A percentile compares a stretch with the other conserved stretches of the same genome.
These are phyloP conservation scores for Hsuehochloa calcarea DNA, from an alignment of 176 grass and related monocot genomes.

Conservation along the genomic window DNA sequence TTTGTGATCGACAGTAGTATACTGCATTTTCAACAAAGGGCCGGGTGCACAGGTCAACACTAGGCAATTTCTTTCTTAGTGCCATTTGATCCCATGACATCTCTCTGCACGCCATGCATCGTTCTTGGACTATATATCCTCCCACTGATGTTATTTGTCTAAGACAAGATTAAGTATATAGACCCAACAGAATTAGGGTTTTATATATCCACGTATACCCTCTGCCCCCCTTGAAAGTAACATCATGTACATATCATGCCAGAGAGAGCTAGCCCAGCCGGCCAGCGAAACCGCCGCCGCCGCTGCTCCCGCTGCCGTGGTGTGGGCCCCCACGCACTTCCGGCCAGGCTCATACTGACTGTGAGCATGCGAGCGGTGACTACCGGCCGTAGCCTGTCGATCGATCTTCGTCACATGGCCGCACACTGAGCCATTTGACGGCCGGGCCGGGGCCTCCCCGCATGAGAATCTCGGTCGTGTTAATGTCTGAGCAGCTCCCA, in stretches of 20 bases:
- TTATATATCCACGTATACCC: background rate
- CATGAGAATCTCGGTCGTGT: slow-evolving; percentile 41
- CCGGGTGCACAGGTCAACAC: too few species aligned
- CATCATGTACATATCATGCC: background rate
- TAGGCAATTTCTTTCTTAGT: too few species aligned
- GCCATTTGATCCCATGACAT: too few species aligned
- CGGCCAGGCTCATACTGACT: background rate
- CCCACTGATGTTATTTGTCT: too few species aligned
- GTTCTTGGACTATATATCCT: too few species aligned
- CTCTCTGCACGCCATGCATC: too few species aligned
- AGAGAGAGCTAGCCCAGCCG: slow-evolving; percentile 8
- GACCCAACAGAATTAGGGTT: background rate
- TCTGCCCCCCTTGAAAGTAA: background rate
- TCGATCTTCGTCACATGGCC: slow-evolving; percentile 38
- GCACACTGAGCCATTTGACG: slow-evolving; percentile 45
- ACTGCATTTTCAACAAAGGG: too few species aligned
- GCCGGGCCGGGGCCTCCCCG: slow-evolving; percentile 46
- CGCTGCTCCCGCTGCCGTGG: slow-evolving; percentile 11
- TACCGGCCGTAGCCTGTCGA: slow-evolving; percentile 27
- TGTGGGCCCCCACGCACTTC: slow-evolving; percentile 16
- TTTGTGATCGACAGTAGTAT: too few species aligned
- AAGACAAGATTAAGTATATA: background rate
- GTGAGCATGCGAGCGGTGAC: background rate
- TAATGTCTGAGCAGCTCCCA: background rate
- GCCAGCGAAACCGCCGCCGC: slow-evolving; percentile 45